Evolutionary conservation across 2,329 filamentous ascomycete genomes (phyloP).

Genomic region (Penicillium sp.): DNA sequence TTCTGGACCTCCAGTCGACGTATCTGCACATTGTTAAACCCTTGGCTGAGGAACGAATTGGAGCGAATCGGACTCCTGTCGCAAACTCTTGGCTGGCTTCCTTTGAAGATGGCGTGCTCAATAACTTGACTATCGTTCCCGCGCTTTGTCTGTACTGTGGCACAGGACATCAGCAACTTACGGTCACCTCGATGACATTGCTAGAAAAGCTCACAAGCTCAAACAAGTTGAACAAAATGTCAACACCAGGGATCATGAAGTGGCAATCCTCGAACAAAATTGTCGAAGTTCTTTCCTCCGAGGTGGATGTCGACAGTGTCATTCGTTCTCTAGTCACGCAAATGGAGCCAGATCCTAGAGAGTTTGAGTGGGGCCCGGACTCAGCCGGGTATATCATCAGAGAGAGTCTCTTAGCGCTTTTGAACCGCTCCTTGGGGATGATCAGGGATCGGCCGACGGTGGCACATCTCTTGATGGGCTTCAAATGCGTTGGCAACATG

Average conservation of each 20-base stretch:
- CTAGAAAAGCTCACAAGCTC: conserved; percentile 83
- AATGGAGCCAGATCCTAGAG: conserved; percentile 59
- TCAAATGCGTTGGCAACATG: conserved; percentile 66
- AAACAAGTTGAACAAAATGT: conserved; percentile 67
- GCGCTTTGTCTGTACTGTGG: conserved; percentile 83
- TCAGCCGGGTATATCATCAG: conserved; percentile 76
- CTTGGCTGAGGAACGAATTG: conserved; percentile 61
- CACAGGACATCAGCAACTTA: conserved; percentile 72
- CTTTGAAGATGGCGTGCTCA: conserved; percentile 86
- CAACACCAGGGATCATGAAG: conserved; percentile 56
- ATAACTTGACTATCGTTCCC: conserved; percentile 69
- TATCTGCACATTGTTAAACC: conserved; percentile 86
- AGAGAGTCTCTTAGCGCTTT: conserved; percentile 74
- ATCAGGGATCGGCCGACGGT: conserved; percentile 74
- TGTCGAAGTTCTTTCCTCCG: conserved; percentile 77
- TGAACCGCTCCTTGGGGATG: conserved; percentile 71
- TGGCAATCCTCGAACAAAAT: conserved; percentile 71
- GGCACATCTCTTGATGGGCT: conserved; percentile 84
- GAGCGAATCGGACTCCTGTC: conserved; percentile 55
- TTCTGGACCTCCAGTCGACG: conserved; percentile 82
- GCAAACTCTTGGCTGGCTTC: conserved; percentile 73
- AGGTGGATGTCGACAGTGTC: conserved; percentile 74
- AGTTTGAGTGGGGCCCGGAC: conserved; percentile 63
- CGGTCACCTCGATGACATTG: conserved; percentile 71
- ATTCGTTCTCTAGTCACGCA: conserved; percentile 65